Evolutionary conservation across 2,329 filamentous ascomycete genomes (phyloP).

Genomic region (Tolypocladium tundrense): DNA sequence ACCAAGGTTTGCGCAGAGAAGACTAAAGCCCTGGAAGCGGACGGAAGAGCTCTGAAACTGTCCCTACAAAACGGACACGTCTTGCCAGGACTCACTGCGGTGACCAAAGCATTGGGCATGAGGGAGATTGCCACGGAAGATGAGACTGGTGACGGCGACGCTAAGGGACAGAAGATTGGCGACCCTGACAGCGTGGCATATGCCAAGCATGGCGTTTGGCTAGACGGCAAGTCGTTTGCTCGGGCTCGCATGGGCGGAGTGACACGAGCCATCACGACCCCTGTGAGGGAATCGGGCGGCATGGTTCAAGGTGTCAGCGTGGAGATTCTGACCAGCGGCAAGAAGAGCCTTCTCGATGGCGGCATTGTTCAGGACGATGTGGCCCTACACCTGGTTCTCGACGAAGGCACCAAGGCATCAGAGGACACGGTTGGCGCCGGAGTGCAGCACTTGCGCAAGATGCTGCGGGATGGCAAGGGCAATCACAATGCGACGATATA

Average conservation of each 20-base stretch:
- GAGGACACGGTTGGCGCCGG: slow-evolving; percentile 12
- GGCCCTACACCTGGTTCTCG: slow-evolving; percentile 12
- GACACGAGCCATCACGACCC: slow-evolving; percentile 30
- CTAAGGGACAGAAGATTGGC: slow-evolving; percentile 5
- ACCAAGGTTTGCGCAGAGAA: background rate
- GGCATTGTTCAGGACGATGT: background rate
- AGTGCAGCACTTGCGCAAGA: slow-evolving; percentile 23
- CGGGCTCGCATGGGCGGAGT: slow-evolving; percentile 32
- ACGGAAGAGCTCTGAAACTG: background rate
- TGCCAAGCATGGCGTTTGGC: slow-evolving; percentile 29
- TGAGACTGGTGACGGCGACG: background rate
- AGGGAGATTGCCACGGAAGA: background rate
- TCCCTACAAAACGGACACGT: background rate
- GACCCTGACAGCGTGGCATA: slow-evolving; percentile 20
- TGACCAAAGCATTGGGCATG: background rate
- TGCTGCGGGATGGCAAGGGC: slow-evolving; percentile 21
- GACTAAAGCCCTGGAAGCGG: background rate
- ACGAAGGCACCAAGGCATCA: slow-evolving; percentile 19
- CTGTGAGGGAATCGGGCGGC: slow-evolving; percentile 14
- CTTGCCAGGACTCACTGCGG: background rate
- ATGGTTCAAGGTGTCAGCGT: slow-evolving; percentile 25
- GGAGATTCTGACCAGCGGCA: background rate
- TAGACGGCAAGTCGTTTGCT: slow-evolving; percentile 29
- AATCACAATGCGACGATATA: slow-evolving; percentile 24
- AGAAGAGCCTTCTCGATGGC: background rate